Conservation (phyloP, 768 basidiomycete species). For the Lanmaoa rubissima region DNA sequence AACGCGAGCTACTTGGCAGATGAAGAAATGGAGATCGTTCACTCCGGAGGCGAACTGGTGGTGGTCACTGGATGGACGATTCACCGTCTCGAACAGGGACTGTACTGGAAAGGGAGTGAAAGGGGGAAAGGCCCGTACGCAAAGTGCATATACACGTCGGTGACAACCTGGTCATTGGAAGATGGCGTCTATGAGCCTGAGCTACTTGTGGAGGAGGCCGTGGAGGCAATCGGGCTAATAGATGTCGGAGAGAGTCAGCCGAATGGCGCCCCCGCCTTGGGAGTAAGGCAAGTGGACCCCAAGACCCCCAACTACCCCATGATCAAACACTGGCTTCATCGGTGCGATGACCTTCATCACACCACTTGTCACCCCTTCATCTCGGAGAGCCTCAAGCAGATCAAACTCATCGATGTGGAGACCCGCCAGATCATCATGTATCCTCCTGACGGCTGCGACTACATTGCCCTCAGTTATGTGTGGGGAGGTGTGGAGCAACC, state of each 20-base stretch:
- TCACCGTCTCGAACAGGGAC: background rate
- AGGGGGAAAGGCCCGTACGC: constrained; percentile 3
- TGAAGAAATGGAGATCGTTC: background rate
- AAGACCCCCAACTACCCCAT: background rate
- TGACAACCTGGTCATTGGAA: background rate
- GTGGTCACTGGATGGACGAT: constrained; percentile 2
- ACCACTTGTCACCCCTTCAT: constrained; percentile 1
- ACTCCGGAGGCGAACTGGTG: background rate
- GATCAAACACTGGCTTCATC: constrained; percentile 9
- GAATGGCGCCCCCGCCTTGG: background rate
- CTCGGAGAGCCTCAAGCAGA: constrained; percentile 4
- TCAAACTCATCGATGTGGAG: constrained; percentile 10
- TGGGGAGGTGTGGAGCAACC: constrained; percentile 13
- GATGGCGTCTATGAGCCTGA: background rate
- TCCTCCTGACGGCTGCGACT: constrained; percentile 6
- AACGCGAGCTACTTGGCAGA: constrained; percentile 2
- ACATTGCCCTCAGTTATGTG: constrained; percentile 17
- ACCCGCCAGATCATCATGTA: constrained; percentile 7
- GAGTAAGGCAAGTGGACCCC: constrained; percentile 4
- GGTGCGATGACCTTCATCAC: constrained; percentile 8
- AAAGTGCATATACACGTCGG: constrained; percentile 8
- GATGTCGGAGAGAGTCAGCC: background rate
- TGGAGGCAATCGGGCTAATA: constrained; percentile 8
- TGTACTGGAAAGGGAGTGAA: background rate
- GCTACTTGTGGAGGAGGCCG: background rate